Base-by-base conservation (phyloP, 2,329 filamentous ascomycete species). In the Teratosphaeria destructans region DNA sequence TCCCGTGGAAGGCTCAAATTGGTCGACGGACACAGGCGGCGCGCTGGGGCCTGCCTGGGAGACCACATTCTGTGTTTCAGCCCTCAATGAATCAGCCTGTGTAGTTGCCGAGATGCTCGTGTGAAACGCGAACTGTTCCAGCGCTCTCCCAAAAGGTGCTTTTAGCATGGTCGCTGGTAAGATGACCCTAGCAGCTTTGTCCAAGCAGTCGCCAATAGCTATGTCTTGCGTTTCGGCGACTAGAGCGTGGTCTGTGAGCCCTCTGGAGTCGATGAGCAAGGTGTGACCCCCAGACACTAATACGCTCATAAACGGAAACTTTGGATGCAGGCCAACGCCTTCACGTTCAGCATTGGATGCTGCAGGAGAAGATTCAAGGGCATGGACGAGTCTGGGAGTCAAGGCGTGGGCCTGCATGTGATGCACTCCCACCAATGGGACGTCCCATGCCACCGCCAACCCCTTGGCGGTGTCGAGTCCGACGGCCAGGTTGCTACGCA, bases 391-490 rank as follows among this genome's bases (percentile, higher is more conserved):
- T 10, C 90, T 82, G 16, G 93, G 89, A 19, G 94, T 97, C 63
- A 99, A 77, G 19, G 94, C 88, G 74, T 99, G 94, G 11, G 92
- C 94, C 72, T 96, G 92, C 94, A 99, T 97, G 74, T 99, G 94
- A 73, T 99, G 89, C 0, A 96, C 89, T 0, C 85, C 94, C 1
- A 97, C 73, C 35, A 97, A 77, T 3, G 93, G 92, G 43, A 91
- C 81, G 64, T 85, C 81, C 89, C 89, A 95, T 43, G 90, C 91
- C 23, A 89, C 79, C 0, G 92, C 85, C 23, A 97, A 80, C 0
- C 91, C 94, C 74, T 97, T 97, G 19, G 90, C 94, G 26, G 85
- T 86, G 70, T 90, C 86, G 11, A 97, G 73, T 0, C 94, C 94
- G 16, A 87, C 85, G 23, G 85, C 81, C 34, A 99, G 79, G 67